Evolutionary conservation across 805 yeast genomes (phyloP).

Genomic region (Sugiyamaella mastotermitis): DNA sequence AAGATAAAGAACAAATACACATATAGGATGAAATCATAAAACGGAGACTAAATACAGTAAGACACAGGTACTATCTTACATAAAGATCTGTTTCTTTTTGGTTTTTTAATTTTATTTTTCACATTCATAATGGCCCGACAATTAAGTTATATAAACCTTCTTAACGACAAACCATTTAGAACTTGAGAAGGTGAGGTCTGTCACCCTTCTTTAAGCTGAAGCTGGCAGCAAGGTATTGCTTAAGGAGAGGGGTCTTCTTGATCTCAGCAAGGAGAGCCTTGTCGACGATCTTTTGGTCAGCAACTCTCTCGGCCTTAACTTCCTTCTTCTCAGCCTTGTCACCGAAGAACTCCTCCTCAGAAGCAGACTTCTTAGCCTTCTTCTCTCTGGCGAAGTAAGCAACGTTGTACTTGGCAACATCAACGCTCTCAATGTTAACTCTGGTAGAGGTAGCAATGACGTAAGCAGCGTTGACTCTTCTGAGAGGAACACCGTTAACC

Average conservation of each 20-base stretch:
- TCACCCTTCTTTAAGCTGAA: constrained; percentile 98
- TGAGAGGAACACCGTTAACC: constrained; percentile 98
- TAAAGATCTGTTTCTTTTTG: too few species aligned
- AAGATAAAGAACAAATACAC: too few species aligned
- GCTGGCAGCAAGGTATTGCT: constrained; percentile 91
- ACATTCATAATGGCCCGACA: too few species aligned
- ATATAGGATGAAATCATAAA: too few species aligned
- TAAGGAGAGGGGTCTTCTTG: constrained; percentile 95
- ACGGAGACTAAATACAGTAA: too few species aligned
- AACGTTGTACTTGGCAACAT: constrained; percentile 85
- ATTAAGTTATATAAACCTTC: too few species aligned
- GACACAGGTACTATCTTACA: too few species aligned
- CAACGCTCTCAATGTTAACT: constrained; percentile 72
- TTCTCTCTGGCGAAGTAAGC: constrained; percentile 92
- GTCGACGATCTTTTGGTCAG: constrained; percentile 95
- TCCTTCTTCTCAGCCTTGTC: constrained; percentile 73
- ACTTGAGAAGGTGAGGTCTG: constrained; percentile 96
- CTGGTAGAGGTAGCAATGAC: constrained; percentile 98
- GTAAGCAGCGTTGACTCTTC: constrained; percentile 98
- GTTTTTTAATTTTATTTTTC: too few species aligned
- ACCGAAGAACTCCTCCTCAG: constrained; percentile 85
- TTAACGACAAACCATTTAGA: too few species aligned
- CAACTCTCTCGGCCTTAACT: constrained; percentile 87
- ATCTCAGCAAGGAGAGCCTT: constrained; percentile 86
- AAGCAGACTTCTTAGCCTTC: constrained; percentile 65